phyloP scores from a whole-genome alignment of 805 yeast species.

The Lipomyces chichibuensis region DNA sequence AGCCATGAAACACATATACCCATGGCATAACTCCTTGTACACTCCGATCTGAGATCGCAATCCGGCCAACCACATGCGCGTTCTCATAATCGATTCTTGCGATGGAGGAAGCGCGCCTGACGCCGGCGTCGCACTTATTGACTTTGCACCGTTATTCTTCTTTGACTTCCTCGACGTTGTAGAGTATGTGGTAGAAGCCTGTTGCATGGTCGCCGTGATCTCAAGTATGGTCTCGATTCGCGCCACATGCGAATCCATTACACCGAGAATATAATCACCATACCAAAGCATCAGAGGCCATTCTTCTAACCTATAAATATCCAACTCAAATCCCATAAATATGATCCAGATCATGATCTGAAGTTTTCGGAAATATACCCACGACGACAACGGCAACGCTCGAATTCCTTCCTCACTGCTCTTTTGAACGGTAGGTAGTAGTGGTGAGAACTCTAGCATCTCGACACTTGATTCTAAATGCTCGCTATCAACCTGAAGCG shows the following conservation, averaged over 20 bases:
- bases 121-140: slow-evolving; percentile 22
- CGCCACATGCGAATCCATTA: slow-evolving; percentile 50
- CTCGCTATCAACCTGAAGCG: slow-evolving; percentile 76
- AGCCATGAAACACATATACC: slow-evolving; percentile 22
- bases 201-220: slow-evolving; percentile 2
- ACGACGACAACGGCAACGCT: slow-evolving; percentile 70
- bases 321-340: slow-evolving; percentile 73
- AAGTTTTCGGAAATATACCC: slow-evolving; percentile 68
- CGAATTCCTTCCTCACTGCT: slow-evolving; percentile 15
- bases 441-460: slow-evolving; percentile 27
- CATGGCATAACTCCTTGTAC: slow-evolving; percentile 19
- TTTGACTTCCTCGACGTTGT: slow-evolving; percentile 1
- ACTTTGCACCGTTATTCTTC: background rate
- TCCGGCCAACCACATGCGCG: slow-evolving; percentile 28
- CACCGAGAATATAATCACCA: slow-evolving; percentile 53
- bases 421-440: slow-evolving; percentile 4
- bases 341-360: slow-evolving; percentile 72
- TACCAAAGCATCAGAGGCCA: slow-evolving; percentile 70
- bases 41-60: slow-evolving; percentile 21
- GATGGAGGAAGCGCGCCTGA: slow-evolving; percentile 29
- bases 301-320: slow-evolving; percentile 74
- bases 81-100: background rate
- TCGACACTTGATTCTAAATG: slow-evolving; percentile 49
- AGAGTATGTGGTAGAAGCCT: background rate
- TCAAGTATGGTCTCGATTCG: slow-evolving; percentile 45